phyloP scores from a whole-genome alignment of 495 filamentous ascomycete species.

The Hypoxylon fragiforme region DNA sequence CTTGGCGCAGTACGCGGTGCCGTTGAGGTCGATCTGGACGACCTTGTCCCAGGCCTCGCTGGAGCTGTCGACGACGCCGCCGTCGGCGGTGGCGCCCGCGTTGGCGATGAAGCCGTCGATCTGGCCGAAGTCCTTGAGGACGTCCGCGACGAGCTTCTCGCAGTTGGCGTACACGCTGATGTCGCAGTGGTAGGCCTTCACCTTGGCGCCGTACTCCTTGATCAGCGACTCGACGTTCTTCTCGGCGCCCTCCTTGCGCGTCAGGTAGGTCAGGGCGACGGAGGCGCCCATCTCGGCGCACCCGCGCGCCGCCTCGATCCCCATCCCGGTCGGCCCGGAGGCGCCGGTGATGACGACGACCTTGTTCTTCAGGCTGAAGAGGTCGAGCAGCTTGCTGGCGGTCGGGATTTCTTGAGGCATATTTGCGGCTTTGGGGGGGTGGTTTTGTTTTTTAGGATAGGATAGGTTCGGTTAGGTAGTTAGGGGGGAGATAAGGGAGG shows the following conservation, averaged over 20 bases:
- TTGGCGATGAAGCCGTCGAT: constrained; percentile 53
- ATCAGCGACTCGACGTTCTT: constrained; percentile 59
- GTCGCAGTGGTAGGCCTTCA: constrained; percentile 67
- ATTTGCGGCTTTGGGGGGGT: constrained; percentile 3
- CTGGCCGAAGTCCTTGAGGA: constrained; percentile 59
- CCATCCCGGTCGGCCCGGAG: constrained; percentile 56
- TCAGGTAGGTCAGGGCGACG: constrained; percentile 53
- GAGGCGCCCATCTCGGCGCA: constrained; percentile 56
- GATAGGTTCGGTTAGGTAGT: too few relatives aligned
- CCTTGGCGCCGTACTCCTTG: constrained; percentile 57
- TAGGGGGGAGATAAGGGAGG: too few relatives aligned
- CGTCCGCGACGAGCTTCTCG: constrained; percentile 56
- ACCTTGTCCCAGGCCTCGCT: constrained; percentile 52
- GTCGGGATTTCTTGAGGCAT: constrained; percentile 42
- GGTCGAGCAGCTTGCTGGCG: constrained; percentile 41
- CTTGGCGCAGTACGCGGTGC: constrained; percentile 66
- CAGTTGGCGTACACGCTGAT: constrained; percentile 61
- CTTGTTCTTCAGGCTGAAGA: constrained; percentile 57
- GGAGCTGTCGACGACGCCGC: constrained; percentile 46
- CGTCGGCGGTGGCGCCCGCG: constrained; percentile 50
- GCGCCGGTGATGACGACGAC: constrained; percentile 58
- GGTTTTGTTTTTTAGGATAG: not conserved
- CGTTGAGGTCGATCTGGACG: constrained; percentile 67
- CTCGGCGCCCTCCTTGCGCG: constrained; percentile 55
- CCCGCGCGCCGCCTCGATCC: constrained; percentile 50